A percentile compares a stretch with the other conserved stretches of the same genome.
Evolutionary conservation across 176 grass and related monocot genomes (phyloP).

Genomic region (Aegilops umbellulata): DNA sequence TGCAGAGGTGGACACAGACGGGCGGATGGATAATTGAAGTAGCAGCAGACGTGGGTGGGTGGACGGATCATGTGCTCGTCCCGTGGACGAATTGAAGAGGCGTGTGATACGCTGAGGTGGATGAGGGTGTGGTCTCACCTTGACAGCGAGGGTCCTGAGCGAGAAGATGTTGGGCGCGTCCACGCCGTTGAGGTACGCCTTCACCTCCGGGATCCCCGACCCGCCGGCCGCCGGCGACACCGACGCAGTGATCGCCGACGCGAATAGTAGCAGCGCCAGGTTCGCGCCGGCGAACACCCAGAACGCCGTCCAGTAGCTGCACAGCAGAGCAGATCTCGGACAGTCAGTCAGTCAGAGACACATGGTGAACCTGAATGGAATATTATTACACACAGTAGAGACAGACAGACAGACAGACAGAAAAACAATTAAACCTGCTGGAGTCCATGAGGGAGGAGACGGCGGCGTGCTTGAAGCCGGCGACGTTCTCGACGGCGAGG

Average conservation of each 20-base stretch:
- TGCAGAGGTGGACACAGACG: no score
- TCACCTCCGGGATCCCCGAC: conserved; percentile 94
- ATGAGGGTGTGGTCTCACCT: conserved; percentile 52
- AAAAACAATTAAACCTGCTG: conserved; percentile 28
- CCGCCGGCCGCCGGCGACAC: conserved; percentile 77
- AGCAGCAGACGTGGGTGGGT: no score
- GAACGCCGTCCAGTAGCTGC: conserved; percentile 80
- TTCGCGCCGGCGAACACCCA: conserved; percentile 63
- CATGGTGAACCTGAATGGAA: not conserved
- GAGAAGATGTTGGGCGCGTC: conserved; percentile 97
- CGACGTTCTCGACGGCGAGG: conserved; percentile 88
- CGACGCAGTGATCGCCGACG: conserved; percentile 74
- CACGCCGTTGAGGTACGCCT: conserved; percentile 95
- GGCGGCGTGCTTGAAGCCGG: conserved; percentile 62
- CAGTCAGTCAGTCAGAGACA: no score
- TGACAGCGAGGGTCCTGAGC: conserved; percentile 76
- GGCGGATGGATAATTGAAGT: no score
- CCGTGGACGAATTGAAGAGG: not conserved
- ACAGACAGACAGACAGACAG: no score
- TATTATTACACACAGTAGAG: not conserved
- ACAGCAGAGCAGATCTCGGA: not conserved
- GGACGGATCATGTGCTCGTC: not conserved
- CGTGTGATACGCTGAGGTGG: not conserved
- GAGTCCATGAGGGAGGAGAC: conserved; percentile 72
- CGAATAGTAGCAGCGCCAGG: conserved; percentile 66